These are phyloP conservation scores for Wickerhamiella sorbophila DNA, from an alignment of 805 yeast species.

Conservation along the genomic window DNA sequence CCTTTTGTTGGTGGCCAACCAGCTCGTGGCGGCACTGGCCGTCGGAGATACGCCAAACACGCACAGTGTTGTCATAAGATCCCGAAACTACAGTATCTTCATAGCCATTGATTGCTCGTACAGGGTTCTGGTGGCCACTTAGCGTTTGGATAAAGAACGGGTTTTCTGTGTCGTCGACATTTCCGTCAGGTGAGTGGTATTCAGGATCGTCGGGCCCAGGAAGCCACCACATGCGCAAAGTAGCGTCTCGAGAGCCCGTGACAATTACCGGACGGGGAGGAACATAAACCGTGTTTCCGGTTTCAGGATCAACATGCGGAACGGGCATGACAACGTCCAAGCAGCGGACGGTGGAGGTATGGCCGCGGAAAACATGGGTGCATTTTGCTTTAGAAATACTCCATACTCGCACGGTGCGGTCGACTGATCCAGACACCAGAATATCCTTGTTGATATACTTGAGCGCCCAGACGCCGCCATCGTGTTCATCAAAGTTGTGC, in stretches of 20 bases:
- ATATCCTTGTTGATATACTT: constrained; percentile 61
- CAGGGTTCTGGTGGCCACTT: constrained; percentile 65
- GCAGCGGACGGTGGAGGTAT: constrained; percentile 85
- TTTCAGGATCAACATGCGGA: constrained; percentile 35
- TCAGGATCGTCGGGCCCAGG: constrained; percentile 33
- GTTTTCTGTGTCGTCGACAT: constrained; percentile 22
- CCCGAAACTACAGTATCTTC: constrained; percentile 79
- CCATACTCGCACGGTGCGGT: constrained; percentile 90
- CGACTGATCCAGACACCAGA: constrained; percentile 87
- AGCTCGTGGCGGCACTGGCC: constrained; percentile 61
- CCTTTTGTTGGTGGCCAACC: constrained; percentile 73
- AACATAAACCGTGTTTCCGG: constrained; percentile 41
- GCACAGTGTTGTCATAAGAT: constrained; percentile 74
- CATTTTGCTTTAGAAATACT: constrained; percentile 71
- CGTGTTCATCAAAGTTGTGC: constrained; percentile 66
- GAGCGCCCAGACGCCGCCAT: constrained; percentile 98
- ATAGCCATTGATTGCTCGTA: constrained; percentile 74
- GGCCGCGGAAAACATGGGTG: constrained; percentile 84
- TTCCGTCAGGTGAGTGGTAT: constrained; percentile 25
- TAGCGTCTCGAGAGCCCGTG: constrained; percentile 80
- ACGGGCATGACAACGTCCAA: constrained; percentile 65
- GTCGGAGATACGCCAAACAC: constrained; percentile 81
- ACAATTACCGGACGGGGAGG: constrained; percentile 60
- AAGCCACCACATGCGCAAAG: constrained; percentile 69
- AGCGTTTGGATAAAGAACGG: constrained; percentile 58